phyloP scores from a whole-genome alignment of 106 monocot species.

The Apostasia shenzhenica region DNA sequence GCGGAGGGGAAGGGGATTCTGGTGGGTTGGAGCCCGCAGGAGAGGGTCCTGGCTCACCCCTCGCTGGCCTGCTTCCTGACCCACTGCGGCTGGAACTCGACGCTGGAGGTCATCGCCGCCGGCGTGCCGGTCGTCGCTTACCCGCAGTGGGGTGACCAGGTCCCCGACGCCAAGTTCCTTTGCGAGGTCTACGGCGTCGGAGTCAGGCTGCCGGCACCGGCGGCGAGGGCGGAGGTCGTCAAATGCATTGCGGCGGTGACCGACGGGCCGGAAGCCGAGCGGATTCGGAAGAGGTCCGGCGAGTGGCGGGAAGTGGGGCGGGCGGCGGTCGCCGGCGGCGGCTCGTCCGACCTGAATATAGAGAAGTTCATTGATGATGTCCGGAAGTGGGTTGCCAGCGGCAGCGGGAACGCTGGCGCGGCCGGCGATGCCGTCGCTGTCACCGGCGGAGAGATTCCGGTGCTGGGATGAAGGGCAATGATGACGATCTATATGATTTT shows the following conservation, averaged over 20 bases:
- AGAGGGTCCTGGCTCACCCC: slow-evolving; percentile 34
- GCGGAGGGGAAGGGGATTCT: slow-evolving; percentile 30
- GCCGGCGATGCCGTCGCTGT: no score
- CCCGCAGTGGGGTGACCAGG: slow-evolving; percentile 60
- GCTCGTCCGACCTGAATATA: slow-evolving; percentile 27
- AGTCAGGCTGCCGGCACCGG: slow-evolving; percentile 19
- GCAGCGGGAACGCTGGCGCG: no score
- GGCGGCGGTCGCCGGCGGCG: slow-evolving; percentile 19
- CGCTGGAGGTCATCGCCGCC: slow-evolving; percentile 41
- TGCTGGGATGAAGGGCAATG: no score
- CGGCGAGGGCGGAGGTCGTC: slow-evolving; percentile 21
- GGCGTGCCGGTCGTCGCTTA: slow-evolving; percentile 55
- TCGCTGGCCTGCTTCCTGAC: slow-evolving; percentile 51
- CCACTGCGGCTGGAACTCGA: slow-evolving; percentile 82
- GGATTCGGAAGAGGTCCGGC: slow-evolving; percentile 10
- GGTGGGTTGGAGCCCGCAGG: slow-evolving; percentile 64
- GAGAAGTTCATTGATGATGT: slow-evolving; percentile 21
- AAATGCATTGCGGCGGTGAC: slow-evolving; percentile 28
- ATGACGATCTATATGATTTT: no score
- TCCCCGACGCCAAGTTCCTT: slow-evolving; percentile 46
- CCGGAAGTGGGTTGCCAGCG: not conserved
- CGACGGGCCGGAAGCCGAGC: slow-evolving; percentile 12
- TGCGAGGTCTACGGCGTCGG: slow-evolving; percentile 43
- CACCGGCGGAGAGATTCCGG: no score
- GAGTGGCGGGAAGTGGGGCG: slow-evolving; percentile 21